Evolutionary conservation across 768 basidiomycete species (phyloP).

Genomic region (Suillus brevipes): DNA sequence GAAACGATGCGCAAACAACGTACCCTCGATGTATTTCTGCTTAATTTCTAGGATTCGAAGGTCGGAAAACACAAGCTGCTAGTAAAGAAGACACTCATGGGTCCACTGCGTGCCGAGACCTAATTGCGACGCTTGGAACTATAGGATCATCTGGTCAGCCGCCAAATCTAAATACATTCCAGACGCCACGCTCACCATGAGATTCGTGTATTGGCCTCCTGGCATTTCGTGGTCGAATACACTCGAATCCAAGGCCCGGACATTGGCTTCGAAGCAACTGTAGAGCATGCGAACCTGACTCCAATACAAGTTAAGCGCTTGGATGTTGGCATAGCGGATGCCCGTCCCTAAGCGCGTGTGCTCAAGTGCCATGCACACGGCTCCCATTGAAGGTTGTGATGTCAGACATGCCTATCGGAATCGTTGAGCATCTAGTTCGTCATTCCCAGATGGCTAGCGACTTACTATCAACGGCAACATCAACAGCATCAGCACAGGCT

Average conservation of each 20-base stretch:
- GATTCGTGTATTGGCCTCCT: conserved; percentile 92
- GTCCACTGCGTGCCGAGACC: conserved; percentile 97
- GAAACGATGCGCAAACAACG: conserved; percentile 29
- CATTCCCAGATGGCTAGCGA: conserved; percentile 7
- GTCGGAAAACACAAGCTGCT: conserved; percentile 10
- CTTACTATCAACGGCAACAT: conserved; percentile 98
- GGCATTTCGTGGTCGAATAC: conserved; percentile 99
- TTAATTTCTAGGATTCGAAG: conserved; percentile 70
- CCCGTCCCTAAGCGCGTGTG: conserved; percentile 93
- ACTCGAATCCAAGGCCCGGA: conserved; percentile 94
- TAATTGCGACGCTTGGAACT: conserved; percentile 99
- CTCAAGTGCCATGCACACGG: conserved; percentile 91
- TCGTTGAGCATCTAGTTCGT: background rate
- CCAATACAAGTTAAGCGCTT: conserved; percentile 98
- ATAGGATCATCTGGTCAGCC: conserved; percentile 22
- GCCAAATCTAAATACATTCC: background rate
- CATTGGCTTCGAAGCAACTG: conserved; percentile 96
- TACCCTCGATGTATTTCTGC: conserved; percentile 95
- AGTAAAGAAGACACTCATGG: conserved; percentile 42
- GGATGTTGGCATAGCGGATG: conserved; percentile 95
- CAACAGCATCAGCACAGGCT: conserved; percentile 97
- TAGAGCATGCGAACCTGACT: conserved; percentile 95
- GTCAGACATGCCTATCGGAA: conserved; percentile 90
- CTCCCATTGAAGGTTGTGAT: conserved; percentile 99
- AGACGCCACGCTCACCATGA: conserved; percentile 64